Evolutionary conservation across 2,329 filamentous ascomycete genomes (phyloP), one percentile per base, ranked within the genome.

Genomic region (Alternaria burnsii): DNA sequence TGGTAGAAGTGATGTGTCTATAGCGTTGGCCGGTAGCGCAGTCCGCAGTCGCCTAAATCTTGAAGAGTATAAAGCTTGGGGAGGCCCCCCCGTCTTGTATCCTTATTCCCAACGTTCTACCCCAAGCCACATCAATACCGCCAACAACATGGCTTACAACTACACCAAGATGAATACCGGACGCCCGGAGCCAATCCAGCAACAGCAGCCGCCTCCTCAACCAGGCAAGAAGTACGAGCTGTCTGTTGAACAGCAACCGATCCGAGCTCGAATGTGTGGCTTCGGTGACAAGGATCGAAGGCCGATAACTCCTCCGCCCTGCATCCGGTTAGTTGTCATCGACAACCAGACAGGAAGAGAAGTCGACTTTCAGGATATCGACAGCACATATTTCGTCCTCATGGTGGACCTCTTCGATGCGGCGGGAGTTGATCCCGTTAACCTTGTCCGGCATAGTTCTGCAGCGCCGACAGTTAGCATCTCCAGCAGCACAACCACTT

Each of bases 211-310:
- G 16, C 32, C 34, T 20, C 30, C 11, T 9, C 26, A 40, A 9
- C 16, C 34, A 26, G 40, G 20, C 12, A 51, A 54, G 24, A 34
- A 20, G 42, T 60, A 79, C 78, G 91, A 89, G 63, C 85, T 97
- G 52, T 84, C 89, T 67, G 92, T 97, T 61, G 89, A 92, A 68
- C 95, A 99, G 82, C 93, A 98, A 79, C 95, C 95, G 52, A 86
- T 92, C 71, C 89, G 95, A 71, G 95, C 95, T 67, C 91, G 95
- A 63, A 98, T 98, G 95, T 99, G 95, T 82, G 95, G 95, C 8
- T 99, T 98, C 81, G 95, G 95, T 64, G 95, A 99, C 83, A 99
- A 97, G 91, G 95, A 99, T 79, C 91, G 95, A 67, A 87, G 95
- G 66, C 95, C 95, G 26, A 97, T 99, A 71, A 98, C 95, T 28